Percentiles rank a stretch among this genome's conserved stretches.
phyloP scores from a whole-genome alignment of 2,329 filamentous ascomycete genomes.

The Emydomyces testavorans region DNA sequence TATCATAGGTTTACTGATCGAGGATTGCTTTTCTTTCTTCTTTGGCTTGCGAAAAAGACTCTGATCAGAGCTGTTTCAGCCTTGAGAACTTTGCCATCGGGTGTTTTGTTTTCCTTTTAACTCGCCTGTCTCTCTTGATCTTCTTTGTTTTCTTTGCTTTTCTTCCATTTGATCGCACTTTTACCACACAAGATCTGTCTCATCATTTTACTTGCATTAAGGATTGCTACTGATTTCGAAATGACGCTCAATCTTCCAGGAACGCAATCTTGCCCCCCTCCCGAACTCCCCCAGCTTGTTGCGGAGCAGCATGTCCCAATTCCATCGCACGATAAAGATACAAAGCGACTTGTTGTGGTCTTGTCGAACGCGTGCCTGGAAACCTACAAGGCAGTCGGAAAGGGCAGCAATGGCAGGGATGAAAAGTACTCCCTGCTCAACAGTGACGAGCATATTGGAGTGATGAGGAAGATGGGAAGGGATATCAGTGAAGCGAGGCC shows the following conservation, averaged over 20 bases:
- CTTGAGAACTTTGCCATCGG: no score
- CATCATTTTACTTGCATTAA: not conserved
- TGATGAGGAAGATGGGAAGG: constrained; percentile 98
- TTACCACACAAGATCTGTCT: not conserved
- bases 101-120: not conserved
- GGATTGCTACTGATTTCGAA: constrained; percentile 23
- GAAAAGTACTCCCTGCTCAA: constrained; percentile 97
- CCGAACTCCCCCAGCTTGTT: constrained; percentile 77
- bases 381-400: constrained; percentile 64
- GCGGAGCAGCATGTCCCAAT: constrained; percentile 88
- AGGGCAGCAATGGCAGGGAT: constrained; percentile 44
- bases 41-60: no score
- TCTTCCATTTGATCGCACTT: not conserved
- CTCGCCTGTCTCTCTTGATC: constrained; percentile 1
- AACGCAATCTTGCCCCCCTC: constrained; percentile 90
- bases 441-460: constrained; percentile 96
- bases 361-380: constrained; percentile 95
- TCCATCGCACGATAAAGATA: constrained; percentile 73
- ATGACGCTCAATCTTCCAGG: constrained; percentile 39
- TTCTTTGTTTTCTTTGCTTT: not conserved
- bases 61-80: no score
- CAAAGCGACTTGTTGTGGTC: constrained; percentile 84
- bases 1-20: not conserved
- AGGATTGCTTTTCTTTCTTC: not conserved
- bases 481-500: constrained; percentile 96